Evolutionary conservation across 148 eudicot genomes (phyloP), one percentile per base, ranked within the genome.

Genomic region (Vaccinium vitisidaea): DNA sequence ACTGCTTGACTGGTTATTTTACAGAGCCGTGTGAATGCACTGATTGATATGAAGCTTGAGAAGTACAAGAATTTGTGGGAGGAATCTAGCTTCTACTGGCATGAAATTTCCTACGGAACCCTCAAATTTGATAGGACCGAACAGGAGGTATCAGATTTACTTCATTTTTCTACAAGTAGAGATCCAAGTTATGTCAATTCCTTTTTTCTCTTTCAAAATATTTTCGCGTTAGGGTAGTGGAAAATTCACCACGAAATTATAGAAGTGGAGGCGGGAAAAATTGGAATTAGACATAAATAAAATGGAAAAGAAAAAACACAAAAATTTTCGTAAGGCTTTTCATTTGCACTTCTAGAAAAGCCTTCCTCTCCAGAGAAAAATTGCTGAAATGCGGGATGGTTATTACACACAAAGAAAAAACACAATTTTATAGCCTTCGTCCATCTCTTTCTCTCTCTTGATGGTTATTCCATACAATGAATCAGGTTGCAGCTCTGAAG

Each of bases 11-110:
- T 74, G 25, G 21, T 76, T 82, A 39, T 48, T 84, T 12, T 36
- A 65, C 92, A 97, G 99, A 97, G 90, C 87, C 92, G 92, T 80
- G 96, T 97, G 49, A 89, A 90, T 79, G 90, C 98, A 19, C 91
- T 97, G 77, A 93, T 97, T 82, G 96, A 97, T 63, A 90, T 90
- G 96, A 97, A 95, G 94, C 94, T 97, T 70, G 99, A 97, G 94
- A 97, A 95, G 90, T 94, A 92, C 93, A 97, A 97, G 85, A 97
- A 95, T 87, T 83, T 97, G 84, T 90, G 94, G 82, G 99, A 96
- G 84, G 99, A 94, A 93, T 93, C 90, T 86, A 65, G 90, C 80
- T 93, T 92, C 88, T 96, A 73, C 77, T 94, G 98, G 99, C 89
- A 90, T 36, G 99, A 94, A 89, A 92, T 96, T 80, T 85, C 88